Conservation (phyloP, 73 alveolate species). For the Paramecium bursaria region DNA sequence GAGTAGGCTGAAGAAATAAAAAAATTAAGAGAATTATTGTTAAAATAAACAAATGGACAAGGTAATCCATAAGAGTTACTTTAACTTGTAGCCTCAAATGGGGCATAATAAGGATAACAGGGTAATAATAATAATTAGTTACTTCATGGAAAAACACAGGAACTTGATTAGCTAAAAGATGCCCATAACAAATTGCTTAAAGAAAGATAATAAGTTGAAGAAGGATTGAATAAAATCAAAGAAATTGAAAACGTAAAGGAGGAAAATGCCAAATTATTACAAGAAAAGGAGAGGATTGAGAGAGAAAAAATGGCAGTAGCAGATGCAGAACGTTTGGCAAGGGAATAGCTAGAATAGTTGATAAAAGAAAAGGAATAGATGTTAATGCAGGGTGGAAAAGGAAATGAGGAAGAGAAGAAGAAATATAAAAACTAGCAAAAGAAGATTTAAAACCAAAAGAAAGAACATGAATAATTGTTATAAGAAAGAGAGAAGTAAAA, state of each 20-base stretch:
- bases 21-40: conserved; percentile 79
- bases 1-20: conserved; percentile 95
- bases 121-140: conserved; percentile 37
- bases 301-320: background rate
- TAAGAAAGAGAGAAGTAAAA: conserved; percentile 76
- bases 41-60: conserved; percentile 47
- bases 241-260: conserved; percentile 27
- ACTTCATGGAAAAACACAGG: conserved; percentile 23
- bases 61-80: background rate
- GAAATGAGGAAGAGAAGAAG: conserved; percentile 79
- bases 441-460: conserved; percentile 75
- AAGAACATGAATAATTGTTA: conserved; percentile 75
- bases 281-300: background rate
- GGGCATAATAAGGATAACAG: background rate
- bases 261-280: conserved; percentile 37
- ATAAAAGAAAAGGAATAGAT: conserved; percentile 75
- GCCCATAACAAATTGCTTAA: conserved; percentile 49
- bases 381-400: conserved; percentile 80
- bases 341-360: conserved; percentile 70
- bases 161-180: conserved; percentile 41
- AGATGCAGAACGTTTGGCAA: conserved; percentile 48
- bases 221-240: conserved; percentile 46
- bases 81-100: background rate
- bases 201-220: conserved; percentile 64
- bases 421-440: conserved; percentile 72